phyloP scores from a whole-genome alignment of 257 asterid genomes.

The Euphrasia confusa region DNA sequence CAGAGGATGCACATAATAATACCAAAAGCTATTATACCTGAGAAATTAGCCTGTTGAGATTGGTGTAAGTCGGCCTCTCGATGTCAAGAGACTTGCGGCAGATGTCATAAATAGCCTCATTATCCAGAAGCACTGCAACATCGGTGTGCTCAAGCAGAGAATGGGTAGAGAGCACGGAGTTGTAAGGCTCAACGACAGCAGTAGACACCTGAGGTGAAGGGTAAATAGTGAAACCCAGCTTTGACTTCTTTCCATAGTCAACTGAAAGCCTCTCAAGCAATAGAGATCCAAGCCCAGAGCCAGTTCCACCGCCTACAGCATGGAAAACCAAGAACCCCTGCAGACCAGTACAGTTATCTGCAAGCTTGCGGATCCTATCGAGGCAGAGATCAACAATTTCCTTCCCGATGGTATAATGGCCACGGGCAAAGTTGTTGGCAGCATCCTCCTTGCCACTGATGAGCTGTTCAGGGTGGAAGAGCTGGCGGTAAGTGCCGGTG shows the following conservation, averaged over 20 bases:
- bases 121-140: slow-evolving; percentile 53
- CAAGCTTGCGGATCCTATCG: slow-evolving; percentile 53
- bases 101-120: slow-evolving; percentile 53
- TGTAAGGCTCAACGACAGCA: slow-evolving; percentile 60
- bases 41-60: slow-evolving; percentile 51
- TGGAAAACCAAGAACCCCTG: slow-evolving; percentile 56
- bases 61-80: slow-evolving; percentile 56
- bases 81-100: slow-evolving; percentile 50
- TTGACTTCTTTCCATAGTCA: slow-evolving; percentile 50
- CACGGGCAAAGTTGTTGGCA: slow-evolving; percentile 58
- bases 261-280: slow-evolving; percentile 55
- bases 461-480: slow-evolving; percentile 55
- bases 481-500: slow-evolving; percentile 54
- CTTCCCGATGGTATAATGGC: slow-evolving; percentile 58
- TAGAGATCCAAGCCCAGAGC: slow-evolving; percentile 53
- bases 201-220: slow-evolving; percentile 61
- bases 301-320: slow-evolving; percentile 61
- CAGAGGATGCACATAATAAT: too few species aligned
- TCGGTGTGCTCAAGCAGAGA: slow-evolving; percentile 57
- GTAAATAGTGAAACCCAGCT: slow-evolving; percentile 49
- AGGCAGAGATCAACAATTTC: slow-evolving; percentile 57
- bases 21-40: slow-evolving; percentile 29
- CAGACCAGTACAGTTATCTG: slow-evolving; percentile 54
- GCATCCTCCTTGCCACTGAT: slow-evolving; percentile 60
- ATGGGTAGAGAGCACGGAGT: slow-evolving; percentile 48